These are phyloP conservation scores for Musa troglodytarum DNA, from an alignment of 176 grass and related monocot species.

Conservation along the genomic window DNA sequence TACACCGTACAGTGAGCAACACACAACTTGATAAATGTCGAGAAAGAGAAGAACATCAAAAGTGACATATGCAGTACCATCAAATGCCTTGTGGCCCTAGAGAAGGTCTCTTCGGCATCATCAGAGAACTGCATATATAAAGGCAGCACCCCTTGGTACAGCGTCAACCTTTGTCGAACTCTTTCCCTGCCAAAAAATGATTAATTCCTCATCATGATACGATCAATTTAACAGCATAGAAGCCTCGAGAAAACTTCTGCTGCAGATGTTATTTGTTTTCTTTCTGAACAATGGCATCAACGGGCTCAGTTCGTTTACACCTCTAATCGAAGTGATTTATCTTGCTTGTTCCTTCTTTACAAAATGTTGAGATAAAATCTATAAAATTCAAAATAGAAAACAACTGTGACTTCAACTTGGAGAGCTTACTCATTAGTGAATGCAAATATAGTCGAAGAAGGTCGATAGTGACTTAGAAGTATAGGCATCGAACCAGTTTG, in stretches of 20 bases:
- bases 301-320: too few species aligned
- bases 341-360: too few species aligned
- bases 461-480: slow-evolving; percentile 82
- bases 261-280: too few species aligned
- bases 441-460: slow-evolving; percentile 69
- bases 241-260: too few species aligned
- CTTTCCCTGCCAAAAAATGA: slow-evolving; percentile 44
- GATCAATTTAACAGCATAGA: neutral
- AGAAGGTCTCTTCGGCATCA: slow-evolving; percentile 90
- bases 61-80: slow-evolving; percentile 32
- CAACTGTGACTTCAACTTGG: neutral
- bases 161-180: slow-evolving; percentile 69
- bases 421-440: slow-evolving; percentile 75
- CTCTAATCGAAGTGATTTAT: too few species aligned
- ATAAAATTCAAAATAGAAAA: neutral
- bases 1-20: slow-evolving; percentile 22
- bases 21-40: slow-evolving; percentile 6
- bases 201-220: neutral
- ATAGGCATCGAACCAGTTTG: slow-evolving; percentile 84
- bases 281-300: too few species aligned
- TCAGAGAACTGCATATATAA: slow-evolving; percentile 83
- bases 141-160: slow-evolving; percentile 80
- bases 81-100: slow-evolving; percentile 64
- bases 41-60: neutral
- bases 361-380: neutral